Evolutionary conservation across 2,329 filamentous ascomycete species (phyloP), one percentile per base, ranked within the genome.

Genomic region (Neocucurbitaria cava): DNA sequence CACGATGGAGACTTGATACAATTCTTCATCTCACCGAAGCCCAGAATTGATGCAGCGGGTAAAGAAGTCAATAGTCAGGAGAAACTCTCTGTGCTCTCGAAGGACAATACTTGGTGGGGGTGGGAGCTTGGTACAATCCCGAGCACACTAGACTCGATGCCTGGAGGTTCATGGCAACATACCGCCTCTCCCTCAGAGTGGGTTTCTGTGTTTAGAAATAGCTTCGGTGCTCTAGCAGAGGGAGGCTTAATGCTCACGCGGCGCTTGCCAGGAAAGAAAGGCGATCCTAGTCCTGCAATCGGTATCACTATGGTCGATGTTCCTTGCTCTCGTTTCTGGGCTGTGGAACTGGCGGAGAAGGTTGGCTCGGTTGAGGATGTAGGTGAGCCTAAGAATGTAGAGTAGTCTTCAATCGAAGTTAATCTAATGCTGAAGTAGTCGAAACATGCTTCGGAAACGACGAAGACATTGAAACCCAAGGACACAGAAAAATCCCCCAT

Each of bases 171-270:
- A 13, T 62, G 62, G 59, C 66, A 72, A 42, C 51, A 62, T 18
- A 28, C 48, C 6, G 36, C 48, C 8, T 23, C 55, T 5, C 35
- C 46, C 1, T 46, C 56, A 15, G 54, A 59, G 13, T 52, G 62
- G 2, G 46, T 65, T 40, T 66, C 58, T 31, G 59, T 66, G 1
- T 66, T 65, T 44, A 49, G 58, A 54, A 51, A 74, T 23, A 79
- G 82, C 52, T 91, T 91, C 67, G 88, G 88, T 20, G 86, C 83
- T 9, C 75, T 89, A 17, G 87, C 88, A 0, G 82, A 85, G 46
- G 76, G 82, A 15, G 88, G 87, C 1, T 56, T 76, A 50, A 68
- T 59, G 8, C 46, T 76, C 20, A 66, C 58, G 49, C 59, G 56
- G 24, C 47, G 44, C 30, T 8, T 48, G 31, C 9, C 36, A 31